Percentiles rank a stretch among this genome's conserved stretches.
Evolutionary conservation across 352 stramenopile species (phyloP).

Genomic region (Elongisporangium undulatum): DNA sequence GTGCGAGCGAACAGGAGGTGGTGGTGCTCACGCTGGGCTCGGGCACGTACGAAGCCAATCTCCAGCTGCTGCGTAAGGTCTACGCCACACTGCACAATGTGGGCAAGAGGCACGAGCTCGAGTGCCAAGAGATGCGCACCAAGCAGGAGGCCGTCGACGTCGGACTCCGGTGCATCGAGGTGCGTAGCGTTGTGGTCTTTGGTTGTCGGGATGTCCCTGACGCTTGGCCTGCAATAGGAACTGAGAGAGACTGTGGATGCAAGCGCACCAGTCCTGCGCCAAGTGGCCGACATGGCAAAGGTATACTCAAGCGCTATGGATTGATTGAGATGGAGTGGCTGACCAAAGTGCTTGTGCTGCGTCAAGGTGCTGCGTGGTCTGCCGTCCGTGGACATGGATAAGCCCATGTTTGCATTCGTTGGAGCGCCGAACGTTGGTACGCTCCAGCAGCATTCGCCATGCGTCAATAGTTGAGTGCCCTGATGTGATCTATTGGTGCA

Average conservation of each 20-base stretch:
- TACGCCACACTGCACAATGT: constrained; percentile 75
- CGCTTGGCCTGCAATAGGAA: constrained; percentile 16
- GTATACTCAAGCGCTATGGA: constrained; percentile 6
- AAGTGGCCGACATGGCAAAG: constrained; percentile 63
- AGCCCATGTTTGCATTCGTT: constrained; percentile 83
- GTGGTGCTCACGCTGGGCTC: constrained; percentile 74
- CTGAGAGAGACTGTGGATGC: constrained; percentile 42
- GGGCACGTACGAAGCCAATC: constrained; percentile 63
- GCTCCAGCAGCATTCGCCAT: neutral
- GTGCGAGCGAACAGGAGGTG: constrained; percentile 43
- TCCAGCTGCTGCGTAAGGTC: constrained; percentile 73
- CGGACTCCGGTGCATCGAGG: constrained; percentile 70
- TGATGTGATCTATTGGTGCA: constrained; percentile 7
- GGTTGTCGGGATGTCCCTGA: neutral
- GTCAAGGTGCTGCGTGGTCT: constrained; percentile 61
- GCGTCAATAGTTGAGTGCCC: neutral
- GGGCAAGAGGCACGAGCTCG: constrained; percentile 64
- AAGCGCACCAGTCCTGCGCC: constrained; percentile 29
- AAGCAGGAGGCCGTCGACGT: constrained; percentile 80
- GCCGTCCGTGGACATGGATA: constrained; percentile 73
- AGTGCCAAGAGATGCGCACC: constrained; percentile 62
- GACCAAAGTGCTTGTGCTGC: neutral
- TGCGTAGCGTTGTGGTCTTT: constrained; percentile 9
- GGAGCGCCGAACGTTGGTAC: constrained; percentile 79
- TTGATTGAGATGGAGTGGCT: neutral